Evolutionary conservation across 257 asterid genomes (phyloP), one percentile per base, ranked within the genome.

Genomic region (Striga asiatica): DNA sequence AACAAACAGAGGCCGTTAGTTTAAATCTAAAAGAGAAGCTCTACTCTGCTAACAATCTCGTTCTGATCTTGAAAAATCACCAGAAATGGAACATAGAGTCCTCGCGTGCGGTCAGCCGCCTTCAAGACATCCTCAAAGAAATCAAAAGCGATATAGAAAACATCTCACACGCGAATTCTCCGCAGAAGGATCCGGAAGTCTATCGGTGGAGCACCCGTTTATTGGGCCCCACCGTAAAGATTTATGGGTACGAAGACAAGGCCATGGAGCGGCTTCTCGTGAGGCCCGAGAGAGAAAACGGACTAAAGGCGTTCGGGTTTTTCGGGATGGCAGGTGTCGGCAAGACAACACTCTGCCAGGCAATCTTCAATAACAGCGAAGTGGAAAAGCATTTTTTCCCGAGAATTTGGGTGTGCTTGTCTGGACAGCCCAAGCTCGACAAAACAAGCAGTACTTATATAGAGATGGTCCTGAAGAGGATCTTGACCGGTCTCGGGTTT

Each of bases 321-420:
- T 65, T 62, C 3, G 85, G 85, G 27, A 61, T 70, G 72, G 39
- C 78, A 0, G 85, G 85, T 1, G 75, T 75, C 1, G 85, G 85
- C 2, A 78, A 79, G 34, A 75, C 82, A 3, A 65, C 76, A 4
- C 74, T 78, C 17, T 67, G 68, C 53, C 81, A 72, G 50, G 37
- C 64, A n/a, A 60, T 58, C 10, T 70, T 72, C 66, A 53, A 58
- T 42, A 47, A 55, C 22, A 6, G 14, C 34, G 18, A 46, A 25
- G 77, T 78, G 62, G 67, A 61, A 71, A 24, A 52, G 0, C 66
- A 73, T 28, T 75, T 75, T 10, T 58, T 52, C n/a, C 74, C 76
- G 32, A 67, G 74, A 28, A 68, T 75, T 3, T 79, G 85, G 82
- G 78, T 75, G n/a, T 73, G 78, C 60, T 31, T 70, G 56, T 76